A percentile compares a stretch with the other conserved stretches of the same genome.
phyloP scores from a whole-genome alignment of 495 filamentous ascomycete species.

The Xylaria curta region DNA sequence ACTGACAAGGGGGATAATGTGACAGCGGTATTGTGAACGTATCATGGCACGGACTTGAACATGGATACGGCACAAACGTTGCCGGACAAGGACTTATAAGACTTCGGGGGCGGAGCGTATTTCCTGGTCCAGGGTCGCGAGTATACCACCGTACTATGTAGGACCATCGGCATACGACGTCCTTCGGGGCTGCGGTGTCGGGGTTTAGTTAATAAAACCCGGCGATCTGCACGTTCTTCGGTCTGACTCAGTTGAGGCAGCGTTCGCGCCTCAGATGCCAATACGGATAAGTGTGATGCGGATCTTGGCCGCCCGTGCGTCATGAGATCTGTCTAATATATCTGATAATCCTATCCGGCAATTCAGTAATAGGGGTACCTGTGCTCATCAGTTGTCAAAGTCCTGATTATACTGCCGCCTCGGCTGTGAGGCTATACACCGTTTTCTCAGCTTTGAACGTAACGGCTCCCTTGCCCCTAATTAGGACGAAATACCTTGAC shows the following conservation, averaged over 20 bases:
- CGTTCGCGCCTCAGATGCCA: background rate
- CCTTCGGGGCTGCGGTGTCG: background rate
- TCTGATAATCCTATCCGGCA: background rate
- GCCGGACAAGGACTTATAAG: background rate
- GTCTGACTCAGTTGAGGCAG: constrained; percentile 12
- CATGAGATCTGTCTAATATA: background rate
- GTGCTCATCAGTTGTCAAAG: background rate
- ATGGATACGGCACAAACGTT: background rate
- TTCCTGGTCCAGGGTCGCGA: background rate
- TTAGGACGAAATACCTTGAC: background rate
- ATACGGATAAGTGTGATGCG: constrained; percentile 4
- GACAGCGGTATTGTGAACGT: background rate
- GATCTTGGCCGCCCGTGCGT: constrained; percentile 9
- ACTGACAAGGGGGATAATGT: background rate
- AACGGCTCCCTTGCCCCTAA: background rate
- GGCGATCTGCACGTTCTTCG: background rate
- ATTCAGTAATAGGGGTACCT: background rate
- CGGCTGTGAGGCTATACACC: background rate
- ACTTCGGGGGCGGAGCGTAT: background rate
- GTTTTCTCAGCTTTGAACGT: background rate
- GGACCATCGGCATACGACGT: background rate
- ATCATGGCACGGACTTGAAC: constrained; percentile 7
- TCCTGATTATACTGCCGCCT: background rate
- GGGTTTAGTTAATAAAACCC: constrained; percentile 1
- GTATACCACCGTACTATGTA: background rate